Conservation (phyloP, 257 asterid species). For the Gentiana dahurica region DNA sequence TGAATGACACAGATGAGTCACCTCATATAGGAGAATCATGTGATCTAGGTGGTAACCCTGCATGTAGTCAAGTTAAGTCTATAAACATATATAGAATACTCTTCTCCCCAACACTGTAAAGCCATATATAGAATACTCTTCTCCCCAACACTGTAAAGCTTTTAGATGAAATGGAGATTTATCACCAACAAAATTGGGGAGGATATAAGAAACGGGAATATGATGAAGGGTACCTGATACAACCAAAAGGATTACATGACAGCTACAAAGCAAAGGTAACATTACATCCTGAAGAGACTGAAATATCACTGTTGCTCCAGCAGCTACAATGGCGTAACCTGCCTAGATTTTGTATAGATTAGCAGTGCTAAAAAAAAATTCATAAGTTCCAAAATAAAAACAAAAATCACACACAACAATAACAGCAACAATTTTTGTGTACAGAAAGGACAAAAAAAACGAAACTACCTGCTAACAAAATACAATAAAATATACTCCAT, state of each 20-base stretch:
- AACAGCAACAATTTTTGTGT: background rate
- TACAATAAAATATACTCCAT: slow-evolving; percentile 74
- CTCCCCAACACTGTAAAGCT: too few relatives aligned
- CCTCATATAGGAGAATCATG: too few relatives aligned
- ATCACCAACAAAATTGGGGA: slow-evolving; percentile 2
- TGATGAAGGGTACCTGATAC: slow-evolving; percentile 45
- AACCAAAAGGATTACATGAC: slow-evolving; percentile 61
- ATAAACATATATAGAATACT: too few relatives aligned
- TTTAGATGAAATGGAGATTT: too few relatives aligned
- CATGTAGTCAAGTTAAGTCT: too few relatives aligned
- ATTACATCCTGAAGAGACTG: slow-evolving; percentile 38
- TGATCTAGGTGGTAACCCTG: too few relatives aligned
- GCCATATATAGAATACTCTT: too few relatives aligned
- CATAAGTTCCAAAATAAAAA: background rate
- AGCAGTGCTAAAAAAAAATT: slow-evolving; percentile 14
- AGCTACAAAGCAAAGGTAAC: slow-evolving; percentile 76
- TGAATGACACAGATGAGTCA: too few relatives aligned
- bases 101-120: too few relatives aligned
- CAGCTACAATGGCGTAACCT: slow-evolving; percentile 88
- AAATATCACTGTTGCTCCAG: slow-evolving; percentile 73
- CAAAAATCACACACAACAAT: too few relatives aligned
- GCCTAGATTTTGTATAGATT: slow-evolving; percentile 59
- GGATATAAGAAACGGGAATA: slow-evolving; percentile 9
- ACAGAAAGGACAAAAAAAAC: background rate
- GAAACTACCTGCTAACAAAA: slow-evolving; percentile 67